Percentiles rank a stretch among this genome's conserved stretches.
Conservation (phyloP, 345 rosid species). For the Citrus unshiu region DNA sequence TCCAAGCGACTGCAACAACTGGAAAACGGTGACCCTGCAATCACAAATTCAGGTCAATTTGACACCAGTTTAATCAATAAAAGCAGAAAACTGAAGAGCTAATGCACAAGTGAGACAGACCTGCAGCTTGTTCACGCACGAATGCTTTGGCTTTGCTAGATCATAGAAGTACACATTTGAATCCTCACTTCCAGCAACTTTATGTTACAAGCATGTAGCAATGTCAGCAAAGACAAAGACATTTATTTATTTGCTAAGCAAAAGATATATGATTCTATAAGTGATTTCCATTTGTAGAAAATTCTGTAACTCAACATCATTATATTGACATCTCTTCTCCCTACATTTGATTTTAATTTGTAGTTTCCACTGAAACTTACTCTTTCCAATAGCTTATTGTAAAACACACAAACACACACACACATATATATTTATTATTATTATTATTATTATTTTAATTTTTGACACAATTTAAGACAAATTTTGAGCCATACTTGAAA, state of each 20-base stretch:
- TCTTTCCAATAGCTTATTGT: background rate
- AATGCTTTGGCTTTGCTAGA: constrained; percentile 78
- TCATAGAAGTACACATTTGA: constrained; percentile 91
- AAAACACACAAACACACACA: background rate
- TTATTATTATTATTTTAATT: no score
- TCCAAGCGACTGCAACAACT: constrained; percentile 83
- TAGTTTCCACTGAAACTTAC: background rate
- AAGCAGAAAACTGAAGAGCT: background rate
- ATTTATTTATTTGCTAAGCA: background rate
- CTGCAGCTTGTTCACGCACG: constrained; percentile 96
- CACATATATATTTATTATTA: background rate
- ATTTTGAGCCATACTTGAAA: background rate
- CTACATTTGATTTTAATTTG: background rate
- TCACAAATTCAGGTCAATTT: background rate
- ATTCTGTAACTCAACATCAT: no score
- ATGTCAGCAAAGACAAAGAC: constrained; percentile 10
- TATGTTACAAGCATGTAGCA: constrained; percentile 10
- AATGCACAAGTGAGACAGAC: constrained; percentile 26
- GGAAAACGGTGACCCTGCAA: constrained; percentile 94
- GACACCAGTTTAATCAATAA: background rate
- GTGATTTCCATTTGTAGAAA: no score
- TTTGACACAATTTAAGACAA: background rate
- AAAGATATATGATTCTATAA: background rate
- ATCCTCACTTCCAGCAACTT: constrained; percentile 95
- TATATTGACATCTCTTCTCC: background rate